Evolutionary conservation across 2,329 filamentous ascomycete species (phyloP), one percentile per base, ranked within the genome.

Genomic region (Ustulina deusta): DNA sequence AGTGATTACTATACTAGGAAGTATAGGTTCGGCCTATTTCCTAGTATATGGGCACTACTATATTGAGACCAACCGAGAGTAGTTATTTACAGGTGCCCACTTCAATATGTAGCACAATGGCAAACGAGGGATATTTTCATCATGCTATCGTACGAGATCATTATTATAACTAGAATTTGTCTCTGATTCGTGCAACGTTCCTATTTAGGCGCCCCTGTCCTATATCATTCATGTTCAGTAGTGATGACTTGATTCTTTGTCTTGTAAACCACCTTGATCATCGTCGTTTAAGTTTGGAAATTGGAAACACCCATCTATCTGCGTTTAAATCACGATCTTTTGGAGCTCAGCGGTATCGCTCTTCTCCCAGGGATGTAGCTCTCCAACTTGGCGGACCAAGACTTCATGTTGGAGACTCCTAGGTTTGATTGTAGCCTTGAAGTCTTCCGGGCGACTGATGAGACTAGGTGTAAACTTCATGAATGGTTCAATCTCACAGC

Each of bases 401-500:
- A 49, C 61, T 57, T 71, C 77, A 38, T 77, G 73, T 36, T 63
- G 58, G 2, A 68, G 13, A 27, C 72, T 77, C 44, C 77, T 69
- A 0, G 77, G 73, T 42, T 65, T 73, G 36, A 78, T 67, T 0
- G 34, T 55, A 11, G 67, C 66, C 56, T 72, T 61, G 59, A 72
- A 79, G 0, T 74, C 72, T 1, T 61, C 51, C 0, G 75, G 65
- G 22, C 75, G 74, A 44, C 71, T 75, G 20, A 78, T 32, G 0
- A 74, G 10, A n/a, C 77, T 67, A 17, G 76, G 48, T 46, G 61
- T 29, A 29, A 69, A 71, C 2, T 44, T 49, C 3, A 72, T 32
- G 1, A n/a, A 57, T 2, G 73, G 71, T 22, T 71, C 69, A 7
- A 74, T 79, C 2, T 82, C 76, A 15, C 74, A 73, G 29, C 79